phyloP scores from a whole-genome alignment of 2,329 filamentous ascomycete genomes.

The Coniochaeta hoffmannii region DNA sequence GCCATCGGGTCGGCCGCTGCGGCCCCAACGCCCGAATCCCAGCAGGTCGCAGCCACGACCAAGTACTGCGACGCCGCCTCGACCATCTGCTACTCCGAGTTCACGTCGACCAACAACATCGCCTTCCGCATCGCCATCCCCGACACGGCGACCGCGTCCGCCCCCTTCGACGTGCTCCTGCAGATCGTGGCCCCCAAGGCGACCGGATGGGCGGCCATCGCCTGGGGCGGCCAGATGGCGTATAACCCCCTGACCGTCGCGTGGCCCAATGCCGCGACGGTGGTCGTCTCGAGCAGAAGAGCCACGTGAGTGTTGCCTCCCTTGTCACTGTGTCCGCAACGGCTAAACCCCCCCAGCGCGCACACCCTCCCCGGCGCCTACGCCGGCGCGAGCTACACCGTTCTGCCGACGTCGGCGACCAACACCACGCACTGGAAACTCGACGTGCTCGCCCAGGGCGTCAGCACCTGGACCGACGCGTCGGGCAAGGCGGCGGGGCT shows the following conservation, averaged over 20 bases:
- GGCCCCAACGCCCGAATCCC: constrained; percentile 9
- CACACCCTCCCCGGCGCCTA: constrained; percentile 26
- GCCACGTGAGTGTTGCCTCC: constrained; percentile 21
- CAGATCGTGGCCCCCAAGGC: constrained; percentile 30
- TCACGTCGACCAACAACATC: constrained; percentile 15
- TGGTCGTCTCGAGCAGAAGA: constrained; percentile 28
- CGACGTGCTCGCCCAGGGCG: constrained; percentile 29
- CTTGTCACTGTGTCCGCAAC: background rate
- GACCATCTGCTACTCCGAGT: constrained; percentile 22
- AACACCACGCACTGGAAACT: constrained; percentile 34
- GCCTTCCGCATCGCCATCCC: constrained; percentile 21
- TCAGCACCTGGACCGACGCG: constrained; percentile 23
- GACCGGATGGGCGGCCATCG: constrained; percentile 32
- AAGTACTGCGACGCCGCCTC: constrained; percentile 20
- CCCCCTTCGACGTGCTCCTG: constrained; percentile 27
- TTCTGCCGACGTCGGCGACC: constrained; percentile 23
- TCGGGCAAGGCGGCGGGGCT: constrained; percentile 13
- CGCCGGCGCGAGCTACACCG: constrained; percentile 22
- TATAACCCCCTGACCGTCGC: constrained; percentile 32
- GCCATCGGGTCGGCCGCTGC: constrained; percentile 7
- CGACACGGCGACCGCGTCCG: constrained; percentile 18
- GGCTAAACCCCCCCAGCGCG: constrained; percentile 6
- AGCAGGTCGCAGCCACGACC: constrained; percentile 7
- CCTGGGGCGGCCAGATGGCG: constrained; percentile 33
- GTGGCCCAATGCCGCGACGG: constrained; percentile 27